Evolutionary conservation across 768 basidiomycete species (phyloP).

Genomic region (Boletus rex-veris): DNA sequence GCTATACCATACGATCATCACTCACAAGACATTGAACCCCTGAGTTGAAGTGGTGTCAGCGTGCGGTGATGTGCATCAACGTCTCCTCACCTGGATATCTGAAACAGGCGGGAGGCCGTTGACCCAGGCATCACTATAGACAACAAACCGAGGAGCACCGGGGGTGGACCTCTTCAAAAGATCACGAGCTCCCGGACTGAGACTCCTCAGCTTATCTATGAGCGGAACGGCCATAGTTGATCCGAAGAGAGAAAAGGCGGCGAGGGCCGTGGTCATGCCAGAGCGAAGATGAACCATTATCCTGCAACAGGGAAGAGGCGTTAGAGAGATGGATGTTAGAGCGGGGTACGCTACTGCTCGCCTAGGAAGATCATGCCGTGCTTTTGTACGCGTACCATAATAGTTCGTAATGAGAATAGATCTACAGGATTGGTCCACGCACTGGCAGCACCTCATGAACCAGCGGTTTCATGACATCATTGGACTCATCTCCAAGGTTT

Average conservation of each 20-base stretch:
- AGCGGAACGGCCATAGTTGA: slow-evolving; percentile 11
- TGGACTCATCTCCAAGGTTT: too few relatives aligned
- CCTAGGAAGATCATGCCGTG: too few relatives aligned
- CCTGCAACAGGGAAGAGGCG: too few relatives aligned
- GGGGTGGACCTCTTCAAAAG: slow-evolving; percentile 23
- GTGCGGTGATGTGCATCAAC: not conserved
- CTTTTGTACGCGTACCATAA: too few relatives aligned
- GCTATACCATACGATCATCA: not conserved
- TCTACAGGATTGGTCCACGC: too few relatives aligned
- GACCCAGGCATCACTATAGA: slow-evolving; percentile 41
- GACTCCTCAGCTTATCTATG: slow-evolving; percentile 10
- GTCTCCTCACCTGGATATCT: slow-evolving; percentile 22
- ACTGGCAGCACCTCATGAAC: too few relatives aligned
- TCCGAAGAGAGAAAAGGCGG: slow-evolving; percentile 4
- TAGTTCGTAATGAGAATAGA: too few relatives aligned
- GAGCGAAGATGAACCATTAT: not conserved
- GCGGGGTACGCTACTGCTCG: too few relatives aligned
- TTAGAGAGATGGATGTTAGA: too few relatives aligned
- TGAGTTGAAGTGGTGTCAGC: slow-evolving; percentile 1
- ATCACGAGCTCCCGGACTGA: slow-evolving; percentile 18
- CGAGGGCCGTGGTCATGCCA: not conserved
- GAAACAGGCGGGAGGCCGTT: slow-evolving; percentile 41
- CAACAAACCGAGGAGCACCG: slow-evolving; percentile 47
- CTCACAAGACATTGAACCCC: slow-evolving; percentile 36
- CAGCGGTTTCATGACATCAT: too few relatives aligned